These are phyloP conservation scores for Ascosphaera apis DNA, from an alignment of 2,329 filamentous ascomycete species.

Conservation along the genomic window DNA sequence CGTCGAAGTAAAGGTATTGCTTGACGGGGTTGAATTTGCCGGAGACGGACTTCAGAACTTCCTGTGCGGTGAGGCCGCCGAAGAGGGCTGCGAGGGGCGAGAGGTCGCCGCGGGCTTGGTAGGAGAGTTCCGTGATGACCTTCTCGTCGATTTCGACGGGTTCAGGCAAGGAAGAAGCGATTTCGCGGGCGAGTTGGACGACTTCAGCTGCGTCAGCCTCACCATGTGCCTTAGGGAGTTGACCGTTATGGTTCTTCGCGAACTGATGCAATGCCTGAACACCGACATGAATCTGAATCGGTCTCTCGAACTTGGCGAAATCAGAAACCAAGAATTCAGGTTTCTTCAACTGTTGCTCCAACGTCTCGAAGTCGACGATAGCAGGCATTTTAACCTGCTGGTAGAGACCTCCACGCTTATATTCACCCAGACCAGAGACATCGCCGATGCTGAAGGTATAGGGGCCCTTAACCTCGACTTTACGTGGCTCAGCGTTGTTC, in stretches of 20 bases:
- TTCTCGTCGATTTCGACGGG: conserved; percentile 78
- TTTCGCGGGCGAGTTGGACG: conserved; percentile 47
- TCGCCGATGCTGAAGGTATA: conserved; percentile 97
- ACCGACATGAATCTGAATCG: conserved; percentile 72
- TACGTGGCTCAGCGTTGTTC: conserved; percentile 63
- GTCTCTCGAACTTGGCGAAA: conserved; percentile 93
- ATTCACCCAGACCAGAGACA: conserved; percentile 65
- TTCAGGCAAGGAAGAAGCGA: conserved; percentile 43
- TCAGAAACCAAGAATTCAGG: conserved; percentile 84
- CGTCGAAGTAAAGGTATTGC: conserved; percentile 96
- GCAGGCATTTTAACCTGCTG: conserved; percentile 98
- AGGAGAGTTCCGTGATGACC: conserved; percentile 75
- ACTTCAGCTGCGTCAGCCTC: conserved; percentile 63
- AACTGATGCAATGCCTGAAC: conserved; percentile 86
- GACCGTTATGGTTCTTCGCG: conserved; percentile 43
- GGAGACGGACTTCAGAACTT: conserved; percentile 88
- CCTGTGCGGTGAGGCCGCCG: conserved; percentile 78
- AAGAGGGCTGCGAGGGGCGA: conserved; percentile 88
- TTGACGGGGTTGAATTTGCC: conserved; percentile 93
- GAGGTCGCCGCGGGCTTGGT: conserved; percentile 77
- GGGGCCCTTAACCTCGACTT: conserved; percentile 81
- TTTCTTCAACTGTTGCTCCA: conserved; percentile 55
- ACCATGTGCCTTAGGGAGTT: conserved; percentile 62
- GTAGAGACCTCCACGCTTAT: conserved; percentile 71
- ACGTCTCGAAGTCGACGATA: conserved; percentile 65